Conservation (phyloP, 768 basidiomycete genomes). For the Pisolithus sp. region DNA sequence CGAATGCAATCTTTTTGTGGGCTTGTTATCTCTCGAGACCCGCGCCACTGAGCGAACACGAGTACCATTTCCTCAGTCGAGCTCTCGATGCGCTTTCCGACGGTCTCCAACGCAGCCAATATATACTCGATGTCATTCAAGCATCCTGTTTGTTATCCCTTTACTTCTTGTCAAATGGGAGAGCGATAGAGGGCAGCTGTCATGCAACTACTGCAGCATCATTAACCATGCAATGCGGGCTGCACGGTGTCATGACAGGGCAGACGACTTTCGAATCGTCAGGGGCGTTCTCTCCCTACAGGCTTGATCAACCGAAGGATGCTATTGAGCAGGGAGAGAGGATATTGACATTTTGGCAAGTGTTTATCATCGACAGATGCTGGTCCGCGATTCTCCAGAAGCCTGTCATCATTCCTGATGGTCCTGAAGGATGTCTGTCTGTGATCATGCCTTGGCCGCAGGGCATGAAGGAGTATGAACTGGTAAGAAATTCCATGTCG, state of each 20-base stretch:
- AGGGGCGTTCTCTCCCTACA: conserved; percentile 32
- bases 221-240: conserved; percentile 66
- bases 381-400: conserved; percentile 73
- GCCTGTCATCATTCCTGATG: conserved; percentile 61
- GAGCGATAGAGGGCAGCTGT: conserved; percentile 72
- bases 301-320: conserved; percentile 53
- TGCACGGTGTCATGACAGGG: conserved; percentile 42
- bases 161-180: conserved; percentile 73
- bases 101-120: conserved; percentile 50
- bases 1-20: conserved; percentile 81
- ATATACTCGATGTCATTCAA: conserved; percentile 65
- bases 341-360: conserved; percentile 77
- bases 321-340: conserved; percentile 62
- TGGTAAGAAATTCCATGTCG: conserved; percentile 37
- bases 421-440: conserved; percentile 46
- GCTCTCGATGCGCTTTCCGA: conserved; percentile 58
- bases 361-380: conserved; percentile 72
- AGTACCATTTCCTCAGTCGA: conserved; percentile 62
- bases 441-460: conserved; percentile 78
- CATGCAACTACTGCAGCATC: conserved; percentile 71
- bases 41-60: conserved; percentile 62
- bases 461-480: conserved; percentile 63
- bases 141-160: conserved; percentile 69
- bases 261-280: conserved; percentile 30
- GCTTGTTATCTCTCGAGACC: conserved; percentile 76